Base-by-base conservation (phyloP, 2,329 filamentous ascomycete species). In the Lecanicillium sp. region DNA sequence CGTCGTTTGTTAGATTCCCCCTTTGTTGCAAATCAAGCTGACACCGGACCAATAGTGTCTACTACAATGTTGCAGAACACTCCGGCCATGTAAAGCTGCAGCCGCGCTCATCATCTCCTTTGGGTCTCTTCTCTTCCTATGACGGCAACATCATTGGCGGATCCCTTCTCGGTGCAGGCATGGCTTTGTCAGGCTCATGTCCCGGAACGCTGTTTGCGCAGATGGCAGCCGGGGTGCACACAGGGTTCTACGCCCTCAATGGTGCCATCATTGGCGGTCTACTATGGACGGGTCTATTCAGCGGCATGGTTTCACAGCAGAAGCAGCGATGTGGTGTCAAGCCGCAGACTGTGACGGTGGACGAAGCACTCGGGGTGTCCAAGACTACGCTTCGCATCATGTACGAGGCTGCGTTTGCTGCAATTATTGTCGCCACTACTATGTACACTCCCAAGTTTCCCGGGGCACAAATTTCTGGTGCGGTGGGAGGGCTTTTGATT, bases 111-210 rank as follows among this genome's bases (percentile, higher is more conserved):
- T 68, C 68, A 25, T 71, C 75, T 2, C 63, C 68, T 5, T 51
- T 78, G 18, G 70, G 67, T 37, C 59, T 78, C 48, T 68, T 78
- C 46, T 60, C 62, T 8, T 51, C 57, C 14, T 78, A 77, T 49
- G 78, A 82, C 48, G 80, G 77, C 40, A 84, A 85, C 53, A 56
- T 83, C 33, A 47, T 82, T 46, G 80, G 80, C 40, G 80, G 80
- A 4, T 51, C 65, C 13, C 57, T 83, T 3, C 67, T 81, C 18
- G 80, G 80, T 27, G 54, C 70, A n/a, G 80, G 80, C 40, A 82
- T 84, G 78, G 68, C 75, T 5, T 58, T 83, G 13, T 72, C 78
- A 0, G 78, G 78, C 8, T 72, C 78, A 0, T 83, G 80, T 43
- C 78, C 80, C 0, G 80, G 80, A 1, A 81, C 78, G 1, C 67